Conservation (phyloP, 2,329 filamentous ascomycete genomes). For the Colletotrichum sp. region DNA sequence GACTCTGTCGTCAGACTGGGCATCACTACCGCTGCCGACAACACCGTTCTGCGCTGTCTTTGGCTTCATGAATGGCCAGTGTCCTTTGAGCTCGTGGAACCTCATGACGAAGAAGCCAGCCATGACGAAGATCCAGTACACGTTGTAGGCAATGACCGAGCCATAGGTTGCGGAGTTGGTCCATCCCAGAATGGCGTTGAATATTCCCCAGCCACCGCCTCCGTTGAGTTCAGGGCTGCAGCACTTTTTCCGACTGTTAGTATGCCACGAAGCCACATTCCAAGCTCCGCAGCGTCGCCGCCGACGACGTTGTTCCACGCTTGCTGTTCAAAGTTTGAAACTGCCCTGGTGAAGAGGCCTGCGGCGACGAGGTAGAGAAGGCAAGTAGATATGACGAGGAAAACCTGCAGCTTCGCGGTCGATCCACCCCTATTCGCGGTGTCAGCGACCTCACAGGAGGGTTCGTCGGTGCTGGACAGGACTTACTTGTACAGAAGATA, state of each 20-base stretch:
- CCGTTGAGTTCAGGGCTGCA: slow-evolving; percentile 77
- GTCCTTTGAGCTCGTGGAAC: slow-evolving; percentile 66
- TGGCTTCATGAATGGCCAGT: slow-evolving; percentile 49
- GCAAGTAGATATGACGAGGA: slow-evolving; percentile 83
- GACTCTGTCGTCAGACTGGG: not conserved
- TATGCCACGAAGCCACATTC: slow-evolving; percentile 22
- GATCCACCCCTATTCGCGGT: slow-evolving; percentile 41
- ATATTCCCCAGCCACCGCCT: slow-evolving; percentile 83
- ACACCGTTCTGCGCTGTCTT: slow-evolving; percentile 24
- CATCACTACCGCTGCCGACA: not conserved
- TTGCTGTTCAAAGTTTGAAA: slow-evolving; percentile 77
- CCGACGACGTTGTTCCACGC: slow-evolving; percentile 71
- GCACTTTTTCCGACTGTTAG: slow-evolving; percentile 58
- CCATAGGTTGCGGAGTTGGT: slow-evolving; percentile 87
- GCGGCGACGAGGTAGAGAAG: slow-evolving; percentile 85
- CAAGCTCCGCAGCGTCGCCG: slow-evolving; percentile 56
- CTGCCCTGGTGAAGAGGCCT: slow-evolving; percentile 77
- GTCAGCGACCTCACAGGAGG: not conserved
- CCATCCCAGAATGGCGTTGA: slow-evolving; percentile 88
- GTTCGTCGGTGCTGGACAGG: not conserved
- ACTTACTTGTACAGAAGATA: slow-evolving; percentile 79
- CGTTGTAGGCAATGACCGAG: slow-evolving; percentile 84
- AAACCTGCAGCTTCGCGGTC: slow-evolving; percentile 63
- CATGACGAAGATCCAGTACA: slow-evolving; percentile 83
- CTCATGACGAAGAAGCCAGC: slow-evolving; percentile 67